phyloP scores from a whole-genome alignment of 495 filamentous ascomycete genomes.

The Cryomyces minteri region DNA sequence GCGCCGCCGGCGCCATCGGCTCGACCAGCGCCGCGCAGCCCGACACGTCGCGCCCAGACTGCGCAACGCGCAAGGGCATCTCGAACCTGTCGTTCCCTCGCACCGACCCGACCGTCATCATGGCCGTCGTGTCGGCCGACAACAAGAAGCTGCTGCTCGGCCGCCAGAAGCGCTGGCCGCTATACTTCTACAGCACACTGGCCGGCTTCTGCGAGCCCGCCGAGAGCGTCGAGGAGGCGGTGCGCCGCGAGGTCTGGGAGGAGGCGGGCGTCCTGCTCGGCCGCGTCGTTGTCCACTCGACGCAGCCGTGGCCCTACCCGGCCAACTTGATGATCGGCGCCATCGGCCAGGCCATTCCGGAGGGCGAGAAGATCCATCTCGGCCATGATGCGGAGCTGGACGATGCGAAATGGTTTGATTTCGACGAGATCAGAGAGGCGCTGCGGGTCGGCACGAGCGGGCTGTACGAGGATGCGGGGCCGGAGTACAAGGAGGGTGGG shows the following conservation, averaged over 20 bases:
- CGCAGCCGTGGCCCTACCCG: constrained; percentile 83
- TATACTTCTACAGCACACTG: constrained; percentile 71
- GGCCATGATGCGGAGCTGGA: constrained; percentile 83
- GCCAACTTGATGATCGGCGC: constrained; percentile 92
- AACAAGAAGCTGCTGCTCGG: constrained; percentile 65
- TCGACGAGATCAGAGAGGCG: constrained; percentile 37
- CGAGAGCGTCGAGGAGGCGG: constrained; percentile 87
- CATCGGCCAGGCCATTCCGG: constrained; percentile 63
- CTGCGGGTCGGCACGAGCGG: constrained; percentile 32
- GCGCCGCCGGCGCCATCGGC: constrained; percentile 20
- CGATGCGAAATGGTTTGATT: constrained; percentile 66
- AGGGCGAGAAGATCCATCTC: constrained; percentile 60
- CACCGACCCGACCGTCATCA: constrained; percentile 90
- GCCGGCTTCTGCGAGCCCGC: constrained; percentile 93
- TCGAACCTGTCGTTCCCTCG: constrained; percentile 84
- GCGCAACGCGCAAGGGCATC: constrained; percentile 54
- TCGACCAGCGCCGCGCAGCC: constrained; percentile 19
- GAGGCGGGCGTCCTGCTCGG: constrained; percentile 74
- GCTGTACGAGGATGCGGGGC: constrained; percentile 41
- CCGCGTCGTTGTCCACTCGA: constrained; percentile 77
- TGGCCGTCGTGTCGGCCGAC: constrained; percentile 67
- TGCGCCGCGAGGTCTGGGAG: constrained; percentile 90
- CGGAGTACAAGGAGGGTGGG: constrained; percentile 45
- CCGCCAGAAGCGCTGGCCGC: constrained; percentile 66
- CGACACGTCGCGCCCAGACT: constrained; percentile 34